Evolutionary conservation across 148 eudicot genomes (phyloP).

Genomic region (Tetragonia tetragonoides): DNA sequence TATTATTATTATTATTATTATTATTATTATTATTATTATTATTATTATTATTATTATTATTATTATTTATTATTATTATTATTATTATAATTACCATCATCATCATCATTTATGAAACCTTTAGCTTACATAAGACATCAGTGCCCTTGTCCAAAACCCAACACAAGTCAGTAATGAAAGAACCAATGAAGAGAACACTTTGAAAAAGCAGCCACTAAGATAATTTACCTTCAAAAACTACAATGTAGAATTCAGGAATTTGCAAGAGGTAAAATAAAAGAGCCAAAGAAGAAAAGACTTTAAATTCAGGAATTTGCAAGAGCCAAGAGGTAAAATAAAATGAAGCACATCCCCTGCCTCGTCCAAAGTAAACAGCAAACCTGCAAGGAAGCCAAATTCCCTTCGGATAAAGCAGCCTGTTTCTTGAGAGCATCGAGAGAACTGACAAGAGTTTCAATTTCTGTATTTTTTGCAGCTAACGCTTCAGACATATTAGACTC

Average conservation of each 20-base stretch:
- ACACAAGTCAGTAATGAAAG: background rate
- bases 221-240: background rate
- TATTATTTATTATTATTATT: too few relatives aligned
- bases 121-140: background rate
- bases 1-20: too few relatives aligned
- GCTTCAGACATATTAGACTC: slow-evolving; percentile 92
- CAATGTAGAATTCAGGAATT: background rate
- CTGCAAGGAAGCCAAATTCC: slow-evolving; percentile 94
- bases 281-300: too few relatives aligned
- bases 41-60: too few relatives aligned
- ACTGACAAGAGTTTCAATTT: slow-evolving; percentile 80
- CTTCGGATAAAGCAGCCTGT: slow-evolving; percentile 94
- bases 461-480: slow-evolving; percentile 89
- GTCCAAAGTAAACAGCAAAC: slow-evolving; percentile 30
- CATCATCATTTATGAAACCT: too few relatives aligned
- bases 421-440: slow-evolving; percentile 87
- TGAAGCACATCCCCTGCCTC: background rate
- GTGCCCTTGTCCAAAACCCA: background rate
- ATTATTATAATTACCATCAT: too few relatives aligned
- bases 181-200: background rate
- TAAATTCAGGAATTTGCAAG: background rate
- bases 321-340: background rate
- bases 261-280: background rate
- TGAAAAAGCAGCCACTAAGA: background rate
- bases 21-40: too few relatives aligned